Base-by-base conservation (phyloP, 768 basidiomycete species). In the Amanita pallidorosea region DNA sequence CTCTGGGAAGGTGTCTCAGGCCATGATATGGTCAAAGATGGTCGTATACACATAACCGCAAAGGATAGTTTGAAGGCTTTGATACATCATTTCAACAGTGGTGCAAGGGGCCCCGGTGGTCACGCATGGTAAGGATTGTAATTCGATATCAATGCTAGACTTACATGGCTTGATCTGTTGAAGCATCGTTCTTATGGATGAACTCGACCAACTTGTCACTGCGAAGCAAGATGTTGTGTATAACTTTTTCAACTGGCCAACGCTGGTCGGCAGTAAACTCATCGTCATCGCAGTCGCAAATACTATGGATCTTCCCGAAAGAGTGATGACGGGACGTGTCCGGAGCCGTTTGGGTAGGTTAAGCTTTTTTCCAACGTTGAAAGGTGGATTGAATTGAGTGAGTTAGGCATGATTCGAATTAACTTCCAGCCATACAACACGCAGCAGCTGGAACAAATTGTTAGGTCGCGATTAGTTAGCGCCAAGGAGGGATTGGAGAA, bases 181-280 rank as follows among this genome's bases (percentile, higher is more conserved):
- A 56, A 97, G 93, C 52, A 87, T 98, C 4, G 93, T 98, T 4
- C 72, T 99, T 13, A 98, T 99, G 90, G 95, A 99, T 63, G 96
- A 99, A 67, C 76, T 99, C 4, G 96, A 99, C 66, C 96, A 98
- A 64, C 75, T 99, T 25, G 81, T 98, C 58, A 98, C 95, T 1
- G 73, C 86, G 15, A 96, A 96, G 63, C 95, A 99, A 64, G 95
- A 99, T 53, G 95, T 99, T 8, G 88, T 99, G 18, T 99, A 99
- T 68, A 97, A 97, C 61, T 98, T 99, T 68, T 98, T 98, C 76
- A 98, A 99, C 63, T 99, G 96, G 95, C 96, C 96, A 2, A 95
- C 93, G 3, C 71, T 96, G 46, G 74, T 78, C 0, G 83, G 81
- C 17, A 93, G 91, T 52, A 89, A 88, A 63, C 76, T 99, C 5